phyloP scores from a whole-genome alignment of 768 basidiomycete species.

The Russula lepida region DNA sequence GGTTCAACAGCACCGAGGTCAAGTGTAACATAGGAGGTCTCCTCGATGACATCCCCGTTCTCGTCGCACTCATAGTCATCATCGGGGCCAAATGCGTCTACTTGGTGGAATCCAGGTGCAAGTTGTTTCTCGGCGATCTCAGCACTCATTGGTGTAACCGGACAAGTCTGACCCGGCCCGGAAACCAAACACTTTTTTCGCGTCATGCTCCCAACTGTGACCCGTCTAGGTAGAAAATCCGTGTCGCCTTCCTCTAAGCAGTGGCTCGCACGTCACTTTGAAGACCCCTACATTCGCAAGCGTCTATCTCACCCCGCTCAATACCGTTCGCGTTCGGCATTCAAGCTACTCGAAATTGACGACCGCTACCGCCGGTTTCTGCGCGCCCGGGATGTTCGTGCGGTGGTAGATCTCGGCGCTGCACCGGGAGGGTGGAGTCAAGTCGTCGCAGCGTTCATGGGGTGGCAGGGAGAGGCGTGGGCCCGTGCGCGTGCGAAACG shows the following conservation, averaged over 20 bases:
- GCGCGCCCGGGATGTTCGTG: slow-evolving; percentile 40
- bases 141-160: background rate
- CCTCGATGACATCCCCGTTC: slow-evolving; percentile 35
- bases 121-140: slow-evolving; percentile 23
- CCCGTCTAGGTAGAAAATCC: slow-evolving; percentile 6
- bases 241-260: slow-evolving; percentile 34
- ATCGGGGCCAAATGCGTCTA: slow-evolving; percentile 59
- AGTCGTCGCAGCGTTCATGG: slow-evolving; percentile 59
- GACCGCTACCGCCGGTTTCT: slow-evolving; percentile 46
- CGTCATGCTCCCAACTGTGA: slow-evolving; percentile 2
- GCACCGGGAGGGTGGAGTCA: slow-evolving; percentile 96
- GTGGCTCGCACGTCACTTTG: slow-evolving; percentile 64
- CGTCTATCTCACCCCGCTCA: slow-evolving; percentile 36
- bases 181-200: background rate
- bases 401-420: slow-evolving; percentile 82
- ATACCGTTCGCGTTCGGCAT: slow-evolving; percentile 83
- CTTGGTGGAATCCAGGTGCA: slow-evolving; percentile 56
- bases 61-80: slow-evolving; percentile 51
- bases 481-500: background rate
- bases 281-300: slow-evolving; percentile 63
- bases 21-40: slow-evolving; percentile 60
- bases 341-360: slow-evolving; percentile 82
- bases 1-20: slow-evolving; percentile 68
- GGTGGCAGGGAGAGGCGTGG: slow-evolving; percentile 32
- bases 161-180: background rate